phyloP scores from a whole-genome alignment of 2,329 filamentous ascomycete species.

The Calycina marina region DNA sequence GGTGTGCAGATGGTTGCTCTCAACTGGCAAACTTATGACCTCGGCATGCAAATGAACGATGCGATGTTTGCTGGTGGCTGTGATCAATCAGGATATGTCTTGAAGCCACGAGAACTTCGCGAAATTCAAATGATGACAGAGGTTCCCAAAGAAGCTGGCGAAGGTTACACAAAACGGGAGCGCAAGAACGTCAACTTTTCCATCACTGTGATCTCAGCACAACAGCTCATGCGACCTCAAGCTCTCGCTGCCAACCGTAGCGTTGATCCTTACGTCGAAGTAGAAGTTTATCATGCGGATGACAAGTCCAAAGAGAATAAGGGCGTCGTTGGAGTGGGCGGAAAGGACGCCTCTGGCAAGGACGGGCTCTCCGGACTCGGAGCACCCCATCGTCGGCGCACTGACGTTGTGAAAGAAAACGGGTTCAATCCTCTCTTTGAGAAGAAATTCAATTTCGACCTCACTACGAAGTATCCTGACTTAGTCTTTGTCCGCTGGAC shows the following conservation, averaged over 20 bases:
- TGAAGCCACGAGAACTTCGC: constrained; percentile 80
- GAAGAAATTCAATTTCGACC: constrained; percentile 60
- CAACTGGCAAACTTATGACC: constrained; percentile 97
- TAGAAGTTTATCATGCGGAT: constrained; percentile 88
- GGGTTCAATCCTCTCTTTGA: constrained; percentile 89
- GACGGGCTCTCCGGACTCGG: constrained; percentile 53
- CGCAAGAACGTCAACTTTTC: constrained; percentile 74
- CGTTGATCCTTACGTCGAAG: constrained; percentile 86
- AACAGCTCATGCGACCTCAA: constrained; percentile 77
- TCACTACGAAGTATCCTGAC: constrained; percentile 89
- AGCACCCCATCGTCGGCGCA: constrained; percentile 63
- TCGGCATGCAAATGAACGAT: constrained; percentile 90
- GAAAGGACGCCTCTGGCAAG: constrained; percentile 47
- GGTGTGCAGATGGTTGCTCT: constrained; percentile 96
- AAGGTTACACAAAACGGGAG: constrained; percentile 48
- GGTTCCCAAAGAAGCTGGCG: constrained; percentile 32
- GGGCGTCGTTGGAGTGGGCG: constrained; percentile 44
- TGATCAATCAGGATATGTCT: constrained; percentile 80
- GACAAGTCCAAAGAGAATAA: constrained; percentile 83
- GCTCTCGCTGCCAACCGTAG: constrained; percentile 56
- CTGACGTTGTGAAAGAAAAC: constrained; percentile 70
- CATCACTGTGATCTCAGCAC: constrained; percentile 82
- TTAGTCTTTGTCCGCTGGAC: constrained; percentile 89
- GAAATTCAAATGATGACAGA: constrained; percentile 48
- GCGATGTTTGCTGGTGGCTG: constrained; percentile 91